Evolutionary conservation across 2,329 filamentous ascomycete genomes (phyloP), one percentile per base, ranked within the genome.

Genomic region (Orbilia javanica): DNA sequence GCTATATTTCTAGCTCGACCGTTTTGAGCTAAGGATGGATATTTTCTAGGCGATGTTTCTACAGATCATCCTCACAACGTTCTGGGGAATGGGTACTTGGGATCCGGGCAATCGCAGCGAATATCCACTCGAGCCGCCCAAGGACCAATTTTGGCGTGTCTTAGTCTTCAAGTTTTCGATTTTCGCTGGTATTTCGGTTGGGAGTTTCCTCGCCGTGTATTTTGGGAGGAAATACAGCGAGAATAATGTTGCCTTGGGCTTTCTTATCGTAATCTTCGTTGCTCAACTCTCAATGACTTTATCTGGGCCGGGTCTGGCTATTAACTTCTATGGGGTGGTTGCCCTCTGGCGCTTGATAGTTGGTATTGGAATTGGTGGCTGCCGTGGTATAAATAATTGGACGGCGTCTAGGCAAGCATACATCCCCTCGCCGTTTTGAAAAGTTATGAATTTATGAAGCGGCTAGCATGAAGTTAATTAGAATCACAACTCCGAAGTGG

Each of bases 291-390:
- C 86, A 4, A 85, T 86, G 83, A 82, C 84, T 6, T 86, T 86
- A 0, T 83, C 82, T 0, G 86, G 87, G 1, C 81, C 81, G n/a
- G 74, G 84, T 25, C 80, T 80, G n/a, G 85, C 83, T 46, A 87
- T 87, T 84, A 84, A 82, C 44, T 81, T 87, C 11, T 84, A 85
- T 75, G 84, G 82, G 0, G 86, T 86, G 85, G 79, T 88, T 34
- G 82, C 86, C 22, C 85, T 84, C 81, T 88, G 86, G 86, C 83
- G 86, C 72, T 82, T 86, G 44, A 79, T 86, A 22, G 84, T 87
- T 44, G 86, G 86, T 0, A 83, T 87, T 36, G 89, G 89, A 0
- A 89, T 91, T 36, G 89, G 89, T n/a, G 90, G 88, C 15, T 90
- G 92, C 83, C 74, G 74, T 36, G 46, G 39, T 8, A 36, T 68